These are phyloP conservation scores for Kwoniella sp. DNA, from an alignment of 768 basidiomycete genomes.

Conservation along the genomic window DNA sequence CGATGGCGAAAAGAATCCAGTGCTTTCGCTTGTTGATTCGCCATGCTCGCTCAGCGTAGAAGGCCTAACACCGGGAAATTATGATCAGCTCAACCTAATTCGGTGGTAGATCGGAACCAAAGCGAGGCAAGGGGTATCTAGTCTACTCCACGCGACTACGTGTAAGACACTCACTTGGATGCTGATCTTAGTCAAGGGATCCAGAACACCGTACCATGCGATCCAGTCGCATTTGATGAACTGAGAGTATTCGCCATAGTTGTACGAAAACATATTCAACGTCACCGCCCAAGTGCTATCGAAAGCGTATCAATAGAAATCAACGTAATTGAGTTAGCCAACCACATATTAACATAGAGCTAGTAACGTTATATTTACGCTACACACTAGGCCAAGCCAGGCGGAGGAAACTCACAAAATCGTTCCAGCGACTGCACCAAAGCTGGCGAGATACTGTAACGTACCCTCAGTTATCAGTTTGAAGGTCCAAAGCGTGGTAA, in stretches of 20 bases:
- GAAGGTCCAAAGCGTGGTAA: no score
- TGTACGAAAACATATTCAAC: conserved; percentile 20
- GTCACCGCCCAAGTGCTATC: conserved; percentile 23
- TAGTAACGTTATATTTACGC: not conserved
- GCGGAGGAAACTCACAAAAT: conserved; percentile 18
- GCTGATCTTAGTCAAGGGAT: conserved; percentile 25
- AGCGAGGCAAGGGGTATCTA: no score
- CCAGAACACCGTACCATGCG: conserved; percentile 24
- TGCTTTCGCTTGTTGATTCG: conserved; percentile 20
- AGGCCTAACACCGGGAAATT: conserved; percentile 15
- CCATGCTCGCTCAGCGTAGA: conserved; percentile 27
- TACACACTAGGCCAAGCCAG: not conserved
- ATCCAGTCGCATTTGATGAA: conserved; percentile 25
- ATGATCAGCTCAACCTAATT: no score
- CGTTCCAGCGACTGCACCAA: conserved; percentile 15
- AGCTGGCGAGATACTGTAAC: conserved; percentile 19
- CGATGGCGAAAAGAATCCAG: conserved; percentile 12
- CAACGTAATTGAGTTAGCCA: not conserved
- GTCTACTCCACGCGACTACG: no score
- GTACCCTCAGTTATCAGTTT: no score
- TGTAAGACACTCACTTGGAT: conserved; percentile 26
- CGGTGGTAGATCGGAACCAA: no score
- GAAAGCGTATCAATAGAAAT: not conserved
- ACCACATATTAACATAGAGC: no score
- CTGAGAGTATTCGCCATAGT: conserved; percentile 18